Conservation (phyloP, 306 rosid genomes). For the Hippophae tibetana region DNA sequence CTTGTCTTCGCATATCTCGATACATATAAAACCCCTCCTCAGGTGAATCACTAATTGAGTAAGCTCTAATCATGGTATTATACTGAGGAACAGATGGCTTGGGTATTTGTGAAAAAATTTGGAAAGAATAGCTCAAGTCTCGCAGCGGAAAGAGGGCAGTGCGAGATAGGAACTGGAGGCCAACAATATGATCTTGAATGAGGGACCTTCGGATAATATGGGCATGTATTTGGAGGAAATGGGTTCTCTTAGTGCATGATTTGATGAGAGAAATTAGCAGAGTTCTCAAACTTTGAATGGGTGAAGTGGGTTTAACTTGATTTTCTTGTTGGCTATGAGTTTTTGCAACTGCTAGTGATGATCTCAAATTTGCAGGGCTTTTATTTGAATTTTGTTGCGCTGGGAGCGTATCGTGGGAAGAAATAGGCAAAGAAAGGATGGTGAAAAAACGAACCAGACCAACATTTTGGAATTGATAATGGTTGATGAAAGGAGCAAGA, state of each 20-base stretch:
- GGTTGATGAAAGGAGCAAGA: slow-evolving; percentile 5
- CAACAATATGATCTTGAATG: slow-evolving; percentile 36
- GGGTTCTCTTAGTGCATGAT: slow-evolving; percentile 35
- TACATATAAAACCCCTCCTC: slow-evolving; percentile 42
- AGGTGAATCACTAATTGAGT: slow-evolving; percentile 44
- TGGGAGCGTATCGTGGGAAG: slow-evolving; percentile 13
- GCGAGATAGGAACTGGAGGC: slow-evolving; percentile 51
- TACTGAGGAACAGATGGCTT: slow-evolving; percentile 38
- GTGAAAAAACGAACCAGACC: slow-evolving; percentile 7
- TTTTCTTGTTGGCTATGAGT: slow-evolving; percentile 18
- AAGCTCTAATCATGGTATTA: slow-evolving; percentile 64
- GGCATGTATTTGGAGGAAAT: slow-evolving; percentile 75
- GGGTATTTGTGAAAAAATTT: slow-evolving; percentile 35
- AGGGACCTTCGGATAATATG: slow-evolving; percentile 37
- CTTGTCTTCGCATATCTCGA: slow-evolving; percentile 40
- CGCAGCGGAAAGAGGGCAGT: slow-evolving; percentile 40
- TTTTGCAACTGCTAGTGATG: neutral
- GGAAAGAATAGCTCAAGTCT: slow-evolving; percentile 40
- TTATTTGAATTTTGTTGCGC: neutral
- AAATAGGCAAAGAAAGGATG: slow-evolving; percentile 10
- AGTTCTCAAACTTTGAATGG: slow-evolving; percentile 17
- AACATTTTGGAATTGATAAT: slow-evolving; percentile 1
- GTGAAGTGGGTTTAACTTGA: slow-evolving; percentile 15
- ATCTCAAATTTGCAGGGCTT: neutral
- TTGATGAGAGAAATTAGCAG: slow-evolving; percentile 36